Conservation (phyloP, 208 protist genomes). For the Leptomonas pyrrhocoris region DNA sequence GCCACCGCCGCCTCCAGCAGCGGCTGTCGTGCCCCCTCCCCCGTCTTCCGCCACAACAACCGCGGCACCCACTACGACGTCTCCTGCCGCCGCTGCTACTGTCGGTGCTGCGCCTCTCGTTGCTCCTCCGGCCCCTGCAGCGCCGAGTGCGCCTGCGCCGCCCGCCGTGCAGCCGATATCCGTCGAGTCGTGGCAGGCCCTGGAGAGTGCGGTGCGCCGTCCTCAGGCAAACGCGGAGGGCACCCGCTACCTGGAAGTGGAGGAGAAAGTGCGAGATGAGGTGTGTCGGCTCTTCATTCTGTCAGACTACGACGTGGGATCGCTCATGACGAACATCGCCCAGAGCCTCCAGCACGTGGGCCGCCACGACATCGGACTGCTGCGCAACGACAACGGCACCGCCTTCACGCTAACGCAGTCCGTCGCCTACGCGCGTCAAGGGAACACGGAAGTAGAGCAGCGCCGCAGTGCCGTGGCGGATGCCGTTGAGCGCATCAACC, state of each 20-base stretch:
- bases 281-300: constrained; percentile 77
- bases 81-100: constrained; percentile 16
- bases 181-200: constrained; percentile 36
- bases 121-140: constrained; percentile 19
- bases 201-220: constrained; percentile 49
- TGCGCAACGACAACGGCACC: constrained; percentile 78
- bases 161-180: constrained; percentile 40
- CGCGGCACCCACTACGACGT: too few species aligned
- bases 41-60: constrained; percentile 9
- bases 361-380: constrained; percentile 77
- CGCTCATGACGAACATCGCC: constrained; percentile 65
- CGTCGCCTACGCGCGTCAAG: constrained; percentile 50
- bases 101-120: constrained; percentile 22
- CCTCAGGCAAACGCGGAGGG: constrained; percentile 49
- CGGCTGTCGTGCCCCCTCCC: constrained; percentile 17
- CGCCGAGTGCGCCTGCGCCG: constrained; percentile 19
- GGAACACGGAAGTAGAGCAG: constrained; percentile 40
- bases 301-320: constrained; percentile 75
- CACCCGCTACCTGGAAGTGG: constrained; percentile 73
- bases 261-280: constrained; percentile 71
- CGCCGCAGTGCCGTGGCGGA: constrained; percentile 55
- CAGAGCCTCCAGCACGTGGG: constrained; percentile 79
- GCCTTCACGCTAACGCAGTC: constrained; percentile 86
- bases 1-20: constrained; percentile 9
- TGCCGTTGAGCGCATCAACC: constrained; percentile 64